phyloP scores from a whole-genome alignment of 1,139 yeast genomes.

The Pichia sp. region DNA sequence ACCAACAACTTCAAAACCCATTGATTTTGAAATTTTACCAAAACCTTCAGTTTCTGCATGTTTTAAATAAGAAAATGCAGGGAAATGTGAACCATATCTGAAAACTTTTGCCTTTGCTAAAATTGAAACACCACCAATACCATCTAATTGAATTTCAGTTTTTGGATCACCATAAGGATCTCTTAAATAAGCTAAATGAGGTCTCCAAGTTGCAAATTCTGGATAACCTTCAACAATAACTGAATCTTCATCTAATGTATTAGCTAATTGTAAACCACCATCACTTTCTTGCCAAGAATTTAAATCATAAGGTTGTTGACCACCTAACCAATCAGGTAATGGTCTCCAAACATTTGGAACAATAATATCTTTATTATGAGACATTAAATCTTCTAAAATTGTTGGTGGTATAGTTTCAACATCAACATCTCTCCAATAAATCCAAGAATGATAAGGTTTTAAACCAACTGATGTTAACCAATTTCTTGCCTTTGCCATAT shows the following conservation, averaged over 20 bases:
- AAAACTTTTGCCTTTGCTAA: conserved; percentile 77
- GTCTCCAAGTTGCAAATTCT: conserved; percentile 84
- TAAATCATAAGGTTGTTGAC: conserved; percentile 77
- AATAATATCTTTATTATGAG: conserved; percentile 67
- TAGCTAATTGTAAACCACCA: conserved; percentile 62
- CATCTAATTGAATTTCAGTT: conserved; percentile 69
- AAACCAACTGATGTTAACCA: conserved; percentile 76
- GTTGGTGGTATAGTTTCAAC: conserved; percentile 76
- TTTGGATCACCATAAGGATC: conserved; percentile 61
- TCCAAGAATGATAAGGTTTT: conserved; percentile 86
- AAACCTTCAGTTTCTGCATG: conserved; percentile 94
- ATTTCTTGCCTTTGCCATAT: conserved; percentile 87
- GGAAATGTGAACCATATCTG: conserved; percentile 78
- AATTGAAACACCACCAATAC: conserved; percentile 87
- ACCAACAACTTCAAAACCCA: conserved; percentile 81
- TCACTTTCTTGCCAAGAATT: conserved; percentile 85
- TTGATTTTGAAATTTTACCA: conserved; percentile 76
- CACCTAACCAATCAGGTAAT: conserved; percentile 66
- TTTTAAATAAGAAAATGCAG: conserved; percentile 81
- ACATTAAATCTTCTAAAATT: conserved; percentile 75
- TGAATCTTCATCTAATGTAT: conserved; percentile 65
- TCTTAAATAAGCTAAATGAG: conserved; percentile 69
- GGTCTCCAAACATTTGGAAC: conserved; percentile 93
- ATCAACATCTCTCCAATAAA: conserved; percentile 89
- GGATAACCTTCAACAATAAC: conserved; percentile 89